Base-by-base conservation (phyloP, 306 rosid genomes). In the Casuarina glauca region DNA sequence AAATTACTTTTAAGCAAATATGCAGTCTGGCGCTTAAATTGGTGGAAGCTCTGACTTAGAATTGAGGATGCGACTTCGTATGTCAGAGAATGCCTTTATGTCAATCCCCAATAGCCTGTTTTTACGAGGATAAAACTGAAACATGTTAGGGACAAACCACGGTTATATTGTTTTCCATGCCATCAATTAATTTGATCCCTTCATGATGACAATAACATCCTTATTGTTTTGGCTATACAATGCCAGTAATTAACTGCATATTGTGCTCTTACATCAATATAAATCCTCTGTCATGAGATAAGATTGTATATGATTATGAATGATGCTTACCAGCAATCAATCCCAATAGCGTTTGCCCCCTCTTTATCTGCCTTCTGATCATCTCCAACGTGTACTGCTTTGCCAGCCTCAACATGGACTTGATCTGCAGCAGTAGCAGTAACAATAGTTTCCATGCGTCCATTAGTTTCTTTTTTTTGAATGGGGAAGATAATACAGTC, bases 61-160 rank as follows among this genome's bases (percentile, higher is more conserved):
- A 79, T 79, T 62, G 76, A 95, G 91, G 68, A 88, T 79, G 74
- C 87, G 82, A 17, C 20, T 86, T 81, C 46, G 85, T 76, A 93
- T 75, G 62, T 95, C 96, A 1, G 80, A 80, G 82, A 95, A 92
- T 44, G 97, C 76, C 87, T 85, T 92, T 76, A 95, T 89, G 69
- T 95, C 97, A 45, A 67, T 64, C n/a, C 97, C 97, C 97, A 91
- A 95, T 80, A 95, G 82, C 96, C 98, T 95, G 92, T 66, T 74
- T 66, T 74, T 81, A 6, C 17, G 57, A 78, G 84, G 68, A 77
- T 49, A 26, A 84, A 46, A 26, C 32, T 38, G 52, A 53, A 53
- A 63, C 74, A 9, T 57, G 66, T 41, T 70, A 20, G 8, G 9
- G 39, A 38, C 13, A 46, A 72, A 41, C 77, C 35, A 51, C 15